Evolutionary conservation across 306 rosid genomes (phyloP), one percentile per base, ranked within the genome.

Genomic region (Macrotyloma uniflorum): DNA sequence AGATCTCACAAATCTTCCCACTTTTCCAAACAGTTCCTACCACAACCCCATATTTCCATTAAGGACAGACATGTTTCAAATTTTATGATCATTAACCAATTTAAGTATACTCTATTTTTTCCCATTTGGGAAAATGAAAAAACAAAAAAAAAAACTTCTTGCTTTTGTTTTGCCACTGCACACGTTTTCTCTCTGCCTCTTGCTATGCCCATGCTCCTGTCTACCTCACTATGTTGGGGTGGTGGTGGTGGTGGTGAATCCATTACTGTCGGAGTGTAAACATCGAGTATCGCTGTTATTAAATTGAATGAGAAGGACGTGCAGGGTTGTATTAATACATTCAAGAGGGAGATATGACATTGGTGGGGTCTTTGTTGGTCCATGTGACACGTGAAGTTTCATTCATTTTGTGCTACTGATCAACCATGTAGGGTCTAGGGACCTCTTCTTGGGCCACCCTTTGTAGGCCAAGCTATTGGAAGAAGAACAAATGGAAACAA

Each of bases 1-100:
- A 90, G 97, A 94, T 92, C 86, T 86, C 73, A 79, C 79, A 86
- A 88, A 92, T 90, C 97, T 87, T 90, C 38, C 85, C 78, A 90
- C 97, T 88, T 89, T 94, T 90, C 67, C 80, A 36, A 85, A 92
- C 87, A 94, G 97, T 92, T 82, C 81, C 84, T 58, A 73, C 90
- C 89, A 91, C 86, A 78, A 84, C 80, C 88, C 72, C 76, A 75
- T 88, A 83, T 85, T 86, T 68, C 83, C 85, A 76, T 85, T 79
- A 81, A 86, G 74, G 86, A 83, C 82, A 79, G 53, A 79, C 83
- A 83, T 75, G 84, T 76, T 75, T 82, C 79, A 36, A 38, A 13
- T 36, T 69, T 79, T 75, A 35, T 54, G 63, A 74, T 83, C 68
- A 73, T 66, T 72, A 81, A 69, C 81, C 84, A 76, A 67, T 79